These are phyloP conservation scores for Nitzschia sp. DNA, from an alignment of 108 stramenopile species.

Conservation along the genomic window DNA sequence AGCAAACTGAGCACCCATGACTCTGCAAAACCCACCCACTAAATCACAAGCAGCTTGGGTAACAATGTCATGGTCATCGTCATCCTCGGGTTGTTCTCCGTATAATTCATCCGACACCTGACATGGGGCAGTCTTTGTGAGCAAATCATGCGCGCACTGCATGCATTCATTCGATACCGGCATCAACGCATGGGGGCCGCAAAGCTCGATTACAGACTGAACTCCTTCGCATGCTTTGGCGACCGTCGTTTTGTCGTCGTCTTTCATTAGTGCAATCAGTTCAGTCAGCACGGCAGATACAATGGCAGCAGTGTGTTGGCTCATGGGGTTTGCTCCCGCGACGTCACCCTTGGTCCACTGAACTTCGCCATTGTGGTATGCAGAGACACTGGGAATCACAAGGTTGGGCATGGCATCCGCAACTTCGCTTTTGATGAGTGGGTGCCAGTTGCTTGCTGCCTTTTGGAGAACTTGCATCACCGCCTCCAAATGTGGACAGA, in stretches of 20 bases:
- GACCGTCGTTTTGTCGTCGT: constrained; percentile 83
- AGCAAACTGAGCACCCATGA: constrained; percentile 82
- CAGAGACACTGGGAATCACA: constrained; percentile 71
- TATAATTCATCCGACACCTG: constrained; percentile 65
- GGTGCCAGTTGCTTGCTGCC: constrained; percentile 91
- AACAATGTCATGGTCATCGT: constrained; percentile 91
- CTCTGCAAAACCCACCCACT: constrained; percentile 78
- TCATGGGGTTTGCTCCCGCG: constrained; percentile 60
- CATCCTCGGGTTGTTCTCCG: constrained; percentile 86
- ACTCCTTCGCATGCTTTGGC: constrained; percentile 90
- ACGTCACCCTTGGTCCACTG: constrained; percentile 88
- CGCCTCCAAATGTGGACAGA: constrained; percentile 79
- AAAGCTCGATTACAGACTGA: constrained; percentile 83
- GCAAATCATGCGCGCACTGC: constrained; percentile 60
- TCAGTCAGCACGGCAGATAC: constrained; percentile 72
- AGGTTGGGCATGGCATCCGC: constrained; percentile 80
- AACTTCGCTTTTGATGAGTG: constrained; percentile 82
- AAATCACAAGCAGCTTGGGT: constrained; percentile 92
- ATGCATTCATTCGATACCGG: constrained; percentile 72
- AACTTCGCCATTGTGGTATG: constrained; percentile 78
- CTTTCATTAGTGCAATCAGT: constrained; percentile 75
- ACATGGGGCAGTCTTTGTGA: constrained; percentile 79
- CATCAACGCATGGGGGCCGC: constrained; percentile 78
- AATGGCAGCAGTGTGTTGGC: constrained; percentile 67
- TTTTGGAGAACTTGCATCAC: constrained; percentile 77